These are phyloP conservation scores for Penicilliopsis zonata DNA, from an alignment of 495 filamentous ascomycete genomes.

Conservation along the genomic window DNA sequence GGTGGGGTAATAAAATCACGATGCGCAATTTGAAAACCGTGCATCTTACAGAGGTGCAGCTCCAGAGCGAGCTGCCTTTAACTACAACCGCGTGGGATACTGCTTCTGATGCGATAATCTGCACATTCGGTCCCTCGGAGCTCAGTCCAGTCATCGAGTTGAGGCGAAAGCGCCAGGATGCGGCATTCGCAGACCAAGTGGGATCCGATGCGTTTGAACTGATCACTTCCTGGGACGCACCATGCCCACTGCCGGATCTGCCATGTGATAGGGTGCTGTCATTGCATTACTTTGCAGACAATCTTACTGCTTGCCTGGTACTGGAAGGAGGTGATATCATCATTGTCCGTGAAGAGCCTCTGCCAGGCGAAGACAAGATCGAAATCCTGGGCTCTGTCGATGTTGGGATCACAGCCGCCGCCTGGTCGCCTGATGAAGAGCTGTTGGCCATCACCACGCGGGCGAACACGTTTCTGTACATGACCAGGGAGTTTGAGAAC, in stretches of 20 bases:
- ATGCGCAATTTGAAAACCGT: conserved; percentile 78
- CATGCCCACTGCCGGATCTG: conserved; percentile 56
- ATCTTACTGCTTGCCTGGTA: conserved; percentile 61
- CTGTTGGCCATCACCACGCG: conserved; percentile 71
- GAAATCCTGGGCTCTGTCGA: conserved; percentile 92
- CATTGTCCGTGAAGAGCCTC: conserved; percentile 64
- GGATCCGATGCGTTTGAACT: conserved; percentile 27
- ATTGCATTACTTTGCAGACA: conserved; percentile 78
- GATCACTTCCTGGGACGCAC: conserved; percentile 82
- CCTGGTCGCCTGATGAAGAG: conserved; percentile 94
- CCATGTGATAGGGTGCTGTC: conserved; percentile 56
- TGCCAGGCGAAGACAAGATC: conserved; percentile 59
- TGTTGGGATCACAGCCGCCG: conserved; percentile 76
- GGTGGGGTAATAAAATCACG: conserved; percentile 27
- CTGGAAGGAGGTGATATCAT: conserved; percentile 88
- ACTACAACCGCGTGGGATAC: conserved; percentile 71
- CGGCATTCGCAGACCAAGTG: conserved; percentile 21
- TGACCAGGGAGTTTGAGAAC: conserved; percentile 85
- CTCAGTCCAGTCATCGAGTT: conserved; percentile 54
- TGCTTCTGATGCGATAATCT: conserved; percentile 55
- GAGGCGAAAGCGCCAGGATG: conserved; percentile 28
- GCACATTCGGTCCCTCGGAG: conserved; percentile 61
- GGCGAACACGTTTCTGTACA: conserved; percentile 71
- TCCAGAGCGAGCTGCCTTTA: conserved; percentile 42
- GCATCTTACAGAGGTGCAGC: conserved; percentile 45